phyloP scores from a whole-genome alignment of 2,329 filamentous ascomycete genomes.

The Pseudodiploospora longispora region DNA sequence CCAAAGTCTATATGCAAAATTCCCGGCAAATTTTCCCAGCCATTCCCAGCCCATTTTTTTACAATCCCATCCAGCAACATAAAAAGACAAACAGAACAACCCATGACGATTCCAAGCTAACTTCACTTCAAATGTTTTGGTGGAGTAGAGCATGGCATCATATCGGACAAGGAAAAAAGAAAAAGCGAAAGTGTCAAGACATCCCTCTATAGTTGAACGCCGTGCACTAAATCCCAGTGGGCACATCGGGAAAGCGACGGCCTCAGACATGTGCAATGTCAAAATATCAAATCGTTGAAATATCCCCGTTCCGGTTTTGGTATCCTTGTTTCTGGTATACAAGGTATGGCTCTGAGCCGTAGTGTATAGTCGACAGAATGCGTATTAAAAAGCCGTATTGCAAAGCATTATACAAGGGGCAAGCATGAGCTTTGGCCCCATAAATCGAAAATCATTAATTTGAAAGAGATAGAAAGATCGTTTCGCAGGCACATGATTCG shows the following conservation, averaged over 20 bases:
- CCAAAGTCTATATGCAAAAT: conserved; percentile 13
- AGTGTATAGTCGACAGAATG: conserved; percentile 24
- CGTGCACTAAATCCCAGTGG: conserved; percentile 12
- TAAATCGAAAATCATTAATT: too few relatives aligned
- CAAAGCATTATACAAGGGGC: conserved; percentile 21
- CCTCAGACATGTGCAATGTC: background rate
- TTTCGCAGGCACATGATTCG: too few relatives aligned
- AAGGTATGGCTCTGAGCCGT: conserved; percentile 29
- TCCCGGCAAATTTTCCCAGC: conserved; percentile 4
- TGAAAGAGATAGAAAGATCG: too few relatives aligned
- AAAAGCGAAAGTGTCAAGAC: conserved; percentile 12
- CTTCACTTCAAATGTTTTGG: too few relatives aligned
- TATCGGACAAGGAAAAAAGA: conserved; percentile 6
- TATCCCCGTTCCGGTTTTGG: conserved; percentile 7
- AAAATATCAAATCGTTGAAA: conserved; percentile 2
- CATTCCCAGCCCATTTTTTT: conserved; percentile 1
- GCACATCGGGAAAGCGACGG: background rate
- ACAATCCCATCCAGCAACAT: background rate
- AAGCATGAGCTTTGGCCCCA: conserved; percentile 1
- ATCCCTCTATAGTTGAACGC: conserved; percentile 27
- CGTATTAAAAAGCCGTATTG: conserved; percentile 23
- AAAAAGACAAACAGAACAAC: too few relatives aligned
- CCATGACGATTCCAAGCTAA: too few relatives aligned
- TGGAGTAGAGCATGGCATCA: too few relatives aligned
- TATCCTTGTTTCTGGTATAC: conserved; percentile 30